Evolutionary conservation across 805 yeast genomes (phyloP).

Genomic region (Barnettozyma pratensis): DNA sequence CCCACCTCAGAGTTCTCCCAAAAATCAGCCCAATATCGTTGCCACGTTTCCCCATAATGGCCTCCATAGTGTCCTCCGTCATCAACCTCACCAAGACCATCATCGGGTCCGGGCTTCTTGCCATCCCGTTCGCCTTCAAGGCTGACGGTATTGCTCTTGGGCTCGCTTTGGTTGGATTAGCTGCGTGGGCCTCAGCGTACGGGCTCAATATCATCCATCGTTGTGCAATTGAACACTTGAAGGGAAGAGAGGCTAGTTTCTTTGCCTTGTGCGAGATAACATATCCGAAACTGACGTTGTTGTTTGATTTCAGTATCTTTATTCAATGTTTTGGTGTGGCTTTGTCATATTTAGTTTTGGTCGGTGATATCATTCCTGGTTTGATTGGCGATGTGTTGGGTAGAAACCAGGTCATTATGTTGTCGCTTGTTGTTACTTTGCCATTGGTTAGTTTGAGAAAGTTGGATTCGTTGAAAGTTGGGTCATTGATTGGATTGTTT

Average conservation of each 20-base stretch:
- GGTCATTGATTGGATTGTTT: conserved; percentile 63
- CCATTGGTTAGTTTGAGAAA: conserved; percentile 61
- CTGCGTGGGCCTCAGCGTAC: conserved; percentile 61
- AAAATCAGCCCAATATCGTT: too few relatives aligned
- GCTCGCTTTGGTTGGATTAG: conserved; percentile 45
- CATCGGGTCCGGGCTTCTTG: conserved; percentile 75
- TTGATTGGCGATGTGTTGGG: conserved; percentile 38
- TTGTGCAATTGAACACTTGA: conserved; percentile 37
- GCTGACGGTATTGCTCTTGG: conserved; percentile 66
- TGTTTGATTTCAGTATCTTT: conserved; percentile 73
- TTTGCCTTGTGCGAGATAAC: conserved; percentile 67
- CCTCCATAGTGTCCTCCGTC: conserved; percentile 43
- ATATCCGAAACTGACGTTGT: conserved; percentile 60
- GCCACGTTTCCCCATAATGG: conserved; percentile 9
- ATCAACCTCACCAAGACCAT: conserved; percentile 71
- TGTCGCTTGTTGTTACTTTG: conserved; percentile 46
- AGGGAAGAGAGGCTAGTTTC: conserved; percentile 49
- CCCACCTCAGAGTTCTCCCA: too few relatives aligned
- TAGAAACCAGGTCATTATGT: conserved; percentile 38
- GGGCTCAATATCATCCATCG: conserved; percentile 62
- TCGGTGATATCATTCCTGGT: conserved; percentile 73
- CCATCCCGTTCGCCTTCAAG: conserved; percentile 68
- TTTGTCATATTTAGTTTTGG: conserved; percentile 62
- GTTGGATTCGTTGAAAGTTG: conserved; percentile 63
- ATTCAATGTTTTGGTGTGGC: conserved; percentile 79